Base-by-base conservation (phyloP, 1,284 basidiomycete genomes). In the Puccinia horiana region DNA sequence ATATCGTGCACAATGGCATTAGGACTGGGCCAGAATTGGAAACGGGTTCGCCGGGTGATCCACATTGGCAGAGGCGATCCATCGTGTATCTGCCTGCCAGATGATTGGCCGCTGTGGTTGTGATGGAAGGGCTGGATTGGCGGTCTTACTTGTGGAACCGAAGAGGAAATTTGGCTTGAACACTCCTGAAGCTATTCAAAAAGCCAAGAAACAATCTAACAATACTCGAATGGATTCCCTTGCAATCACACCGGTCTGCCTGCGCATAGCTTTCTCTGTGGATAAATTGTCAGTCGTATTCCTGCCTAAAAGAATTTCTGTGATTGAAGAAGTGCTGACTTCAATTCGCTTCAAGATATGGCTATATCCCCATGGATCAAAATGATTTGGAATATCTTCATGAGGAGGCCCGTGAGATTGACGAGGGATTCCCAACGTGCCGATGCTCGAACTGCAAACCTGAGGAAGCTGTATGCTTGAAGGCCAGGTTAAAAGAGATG, bases 1-100 rank as follows among this genome's bases (percentile, higher is more conserved):
- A 58, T 58, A 58, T 58, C 23, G 23, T n/a, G 56, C 29, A 58
- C 56, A n/a, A 58, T 58, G 56, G 56, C 56, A 58, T 58, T 58
- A 32, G 56, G 56, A 32, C 20, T 58, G 56, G 56, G 56, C 23
- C 56, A 58, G 56, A 58, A 58, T 32, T 58, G 56, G 56, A 58
- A 58, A 32, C 56, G 56, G 6, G 56, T 58, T 32, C 56, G 56
- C 29, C 56, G 29, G 23, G 29, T n/a, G n/a, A n/a, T n/a, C n/a
- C n/a, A n/a, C n/a, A n/a, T n/a, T n/a, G n/a, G n/a, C n/a, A n/a
- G n/a, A n/a, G n/a, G n/a, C n/a, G n/a, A n/a, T n/a, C n/a, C n/a
- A n/a, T n/a, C n/a, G n/a, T n/a, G 12, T 23, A 52, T 52, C 12
- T 23, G 23, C 49, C 49, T 52, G 12, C 23, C 49, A 52, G 49